Conservation (phyloP, 345 rosid species). For the Salix udensis region DNA sequence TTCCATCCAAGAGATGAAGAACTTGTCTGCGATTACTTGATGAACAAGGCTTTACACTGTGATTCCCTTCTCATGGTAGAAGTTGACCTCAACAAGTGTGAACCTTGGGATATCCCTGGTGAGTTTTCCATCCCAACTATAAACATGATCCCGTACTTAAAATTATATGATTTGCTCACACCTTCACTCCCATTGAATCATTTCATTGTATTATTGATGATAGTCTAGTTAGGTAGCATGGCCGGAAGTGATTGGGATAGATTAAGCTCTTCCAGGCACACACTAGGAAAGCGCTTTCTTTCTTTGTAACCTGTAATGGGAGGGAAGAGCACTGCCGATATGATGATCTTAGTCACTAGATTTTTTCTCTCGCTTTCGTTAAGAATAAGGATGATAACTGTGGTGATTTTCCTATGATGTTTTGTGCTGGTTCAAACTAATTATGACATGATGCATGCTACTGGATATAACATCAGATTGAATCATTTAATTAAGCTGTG, state of each 20-base stretch:
- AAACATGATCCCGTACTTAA: background rate
- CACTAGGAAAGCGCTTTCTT: background rate
- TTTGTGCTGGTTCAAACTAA: background rate
- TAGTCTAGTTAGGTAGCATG: background rate
- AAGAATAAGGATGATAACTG: conserved; percentile 9
- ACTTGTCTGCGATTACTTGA: conserved; percentile 81
- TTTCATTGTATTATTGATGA: background rate
- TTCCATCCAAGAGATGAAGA: conserved; percentile 91
- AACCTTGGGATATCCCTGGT: conserved; percentile 98
- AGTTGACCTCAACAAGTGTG: conserved; percentile 90
- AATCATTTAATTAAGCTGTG: too few species aligned
- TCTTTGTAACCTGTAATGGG: background rate
- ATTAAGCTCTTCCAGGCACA: background rate
- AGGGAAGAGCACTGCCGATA: background rate
- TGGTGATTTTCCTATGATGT: background rate
- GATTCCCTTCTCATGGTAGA: conserved; percentile 51
- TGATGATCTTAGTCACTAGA: background rate
- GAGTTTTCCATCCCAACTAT: conserved; percentile 1
- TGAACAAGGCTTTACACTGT: conserved; percentile 38
- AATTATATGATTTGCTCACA: background rate
- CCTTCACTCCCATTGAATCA: background rate
- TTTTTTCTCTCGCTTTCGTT: background rate
- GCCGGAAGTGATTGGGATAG: too few species aligned
- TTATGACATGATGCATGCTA: too few species aligned
- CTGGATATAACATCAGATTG: too few species aligned